These are phyloP conservation scores for Colletotrichum sp. DNA, from an alignment of 2,329 filamentous ascomycete species.

Conservation along the genomic window DNA sequence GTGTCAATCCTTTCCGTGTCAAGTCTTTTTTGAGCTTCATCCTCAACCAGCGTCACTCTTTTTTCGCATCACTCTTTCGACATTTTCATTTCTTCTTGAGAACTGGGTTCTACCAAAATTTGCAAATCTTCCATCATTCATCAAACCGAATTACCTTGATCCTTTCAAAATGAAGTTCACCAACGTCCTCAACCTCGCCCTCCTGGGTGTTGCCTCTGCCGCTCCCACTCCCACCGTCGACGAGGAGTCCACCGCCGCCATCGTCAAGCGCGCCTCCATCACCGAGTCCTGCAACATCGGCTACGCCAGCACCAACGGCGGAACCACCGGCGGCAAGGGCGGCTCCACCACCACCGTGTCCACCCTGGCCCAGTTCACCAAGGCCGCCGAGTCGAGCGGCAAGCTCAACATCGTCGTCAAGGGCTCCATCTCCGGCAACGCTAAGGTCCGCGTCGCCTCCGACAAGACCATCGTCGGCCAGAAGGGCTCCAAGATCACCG, in stretches of 20 bases:
- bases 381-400: constrained; percentile 49
- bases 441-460: constrained; percentile 45
- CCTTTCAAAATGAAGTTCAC: constrained; percentile 34
- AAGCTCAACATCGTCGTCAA: constrained; percentile 46
- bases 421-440: constrained; percentile 44
- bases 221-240: constrained; percentile 34
- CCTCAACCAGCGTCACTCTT: background rate
- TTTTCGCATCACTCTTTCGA: background rate
- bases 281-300: constrained; percentile 40
- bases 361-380: constrained; percentile 49
- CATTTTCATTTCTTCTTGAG: background rate
- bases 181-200: constrained; percentile 29
- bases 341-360: constrained; percentile 56
- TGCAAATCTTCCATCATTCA: background rate
- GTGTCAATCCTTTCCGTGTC: background rate
- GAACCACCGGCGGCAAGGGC: constrained; percentile 56
- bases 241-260: constrained; percentile 27
- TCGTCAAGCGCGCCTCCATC: constrained; percentile 39
- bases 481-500: constrained; percentile 40
- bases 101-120: background rate
- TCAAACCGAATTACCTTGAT: background rate
- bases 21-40: background rate
- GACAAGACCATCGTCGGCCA: constrained; percentile 52
- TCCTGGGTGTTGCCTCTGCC: constrained; percentile 33
- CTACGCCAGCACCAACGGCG: constrained; percentile 39